Conservation (phyloP, 495 filamentous ascomycete species). For the Penicillium argentinense region DNA sequence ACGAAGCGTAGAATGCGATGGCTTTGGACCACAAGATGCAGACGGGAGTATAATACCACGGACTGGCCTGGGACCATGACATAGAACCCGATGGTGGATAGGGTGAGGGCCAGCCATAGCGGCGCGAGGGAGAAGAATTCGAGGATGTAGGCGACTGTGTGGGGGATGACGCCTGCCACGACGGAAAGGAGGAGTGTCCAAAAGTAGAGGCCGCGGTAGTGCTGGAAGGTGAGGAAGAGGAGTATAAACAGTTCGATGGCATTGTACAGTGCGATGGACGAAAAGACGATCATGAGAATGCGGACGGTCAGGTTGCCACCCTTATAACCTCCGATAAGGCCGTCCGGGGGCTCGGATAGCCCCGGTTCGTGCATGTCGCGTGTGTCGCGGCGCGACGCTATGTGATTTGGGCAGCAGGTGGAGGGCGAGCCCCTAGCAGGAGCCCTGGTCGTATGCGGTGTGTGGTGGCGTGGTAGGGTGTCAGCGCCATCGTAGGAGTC, state of each 20-base stretch:
- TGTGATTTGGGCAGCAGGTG: too few species aligned
- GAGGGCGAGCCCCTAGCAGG: too few species aligned
- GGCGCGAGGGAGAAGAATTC: constrained; percentile 51
- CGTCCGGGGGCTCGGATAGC: constrained; percentile 30
- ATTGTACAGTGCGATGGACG: constrained; percentile 52
- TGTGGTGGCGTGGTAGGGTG: too few species aligned
- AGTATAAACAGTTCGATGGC: constrained; percentile 49
- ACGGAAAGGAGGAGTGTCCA: constrained; percentile 46
- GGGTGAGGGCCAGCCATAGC: constrained; percentile 33
- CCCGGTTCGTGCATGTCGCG: too few species aligned
- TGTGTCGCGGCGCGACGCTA: too few species aligned
- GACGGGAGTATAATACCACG: constrained; percentile 65
- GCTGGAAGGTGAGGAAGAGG: constrained; percentile 49
- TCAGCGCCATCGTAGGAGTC: too few species aligned
- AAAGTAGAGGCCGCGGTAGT: constrained; percentile 50
- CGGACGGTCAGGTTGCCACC: constrained; percentile 26
- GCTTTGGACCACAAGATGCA: constrained; percentile 58
- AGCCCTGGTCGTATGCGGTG: too few species aligned
- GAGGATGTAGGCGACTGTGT: constrained; percentile 54
- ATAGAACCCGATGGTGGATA: constrained; percentile 57
- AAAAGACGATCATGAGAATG: constrained; percentile 49
- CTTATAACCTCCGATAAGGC: constrained; percentile 36
- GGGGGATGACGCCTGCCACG: constrained; percentile 51
- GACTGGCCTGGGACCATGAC: constrained; percentile 65
- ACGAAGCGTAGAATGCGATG: constrained; percentile 48